A percentile compares a stretch with the other conserved stretches of the same genome.
These are phyloP conservation scores for Casuarina equisetifolia DNA, from an alignment of 306 rosid species.

Conservation along the genomic window DNA sequence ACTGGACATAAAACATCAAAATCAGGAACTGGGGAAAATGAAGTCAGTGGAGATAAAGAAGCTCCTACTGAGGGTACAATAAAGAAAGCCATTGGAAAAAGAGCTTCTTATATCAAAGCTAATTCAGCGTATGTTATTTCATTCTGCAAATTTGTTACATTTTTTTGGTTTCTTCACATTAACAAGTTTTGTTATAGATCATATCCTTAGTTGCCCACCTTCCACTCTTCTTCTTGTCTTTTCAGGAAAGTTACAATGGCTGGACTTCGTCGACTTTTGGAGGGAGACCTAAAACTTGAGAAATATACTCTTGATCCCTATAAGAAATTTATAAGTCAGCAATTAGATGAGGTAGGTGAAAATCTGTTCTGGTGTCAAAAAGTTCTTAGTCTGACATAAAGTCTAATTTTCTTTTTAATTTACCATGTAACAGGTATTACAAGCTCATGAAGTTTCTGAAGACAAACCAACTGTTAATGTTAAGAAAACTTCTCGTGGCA, in stretches of 20 bases:
- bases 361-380: constrained; percentile 13
- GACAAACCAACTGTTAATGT: constrained; percentile 41
- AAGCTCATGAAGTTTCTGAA: constrained; percentile 43
- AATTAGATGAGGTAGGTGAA: constrained; percentile 68
- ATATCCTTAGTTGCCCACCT: background rate
- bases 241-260: constrained; percentile 75
- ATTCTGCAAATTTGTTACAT: constrained; percentile 21
- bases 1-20: constrained; percentile 47
- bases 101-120: constrained; percentile 66
- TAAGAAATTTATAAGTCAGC: constrained; percentile 72
- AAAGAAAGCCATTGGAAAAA: constrained; percentile 68
- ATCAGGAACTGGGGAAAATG: constrained; percentile 42
- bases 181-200: background rate
- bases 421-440: constrained; percentile 47
- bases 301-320: constrained; percentile 59
- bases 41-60: constrained; percentile 46
- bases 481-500: constrained; percentile 49
- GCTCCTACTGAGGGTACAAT: constrained; percentile 59
- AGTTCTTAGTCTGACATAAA: constrained; percentile 17
- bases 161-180: constrained; percentile 13
- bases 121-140: constrained; percentile 75
- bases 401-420: constrained; percentile 10
- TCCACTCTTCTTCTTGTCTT: background rate
- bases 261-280: constrained; percentile 84
- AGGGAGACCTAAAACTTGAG: constrained; percentile 79